phyloP scores from a whole-genome alignment of 371 early-diverging fungal species.

The Circinella minor region DNA sequence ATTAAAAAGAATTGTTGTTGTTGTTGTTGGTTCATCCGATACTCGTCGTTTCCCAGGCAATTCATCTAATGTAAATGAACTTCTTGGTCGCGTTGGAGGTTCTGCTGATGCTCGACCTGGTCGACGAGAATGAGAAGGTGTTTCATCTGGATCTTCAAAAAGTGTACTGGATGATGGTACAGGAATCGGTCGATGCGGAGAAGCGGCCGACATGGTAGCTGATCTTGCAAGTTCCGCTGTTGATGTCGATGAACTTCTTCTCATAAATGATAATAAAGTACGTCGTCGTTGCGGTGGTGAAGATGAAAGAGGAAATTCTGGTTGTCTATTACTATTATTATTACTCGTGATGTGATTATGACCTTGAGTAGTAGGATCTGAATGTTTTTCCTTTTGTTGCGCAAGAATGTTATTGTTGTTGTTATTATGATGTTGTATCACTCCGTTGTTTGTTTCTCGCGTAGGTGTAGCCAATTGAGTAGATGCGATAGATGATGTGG shows the following conservation, averaged over 20 bases:
- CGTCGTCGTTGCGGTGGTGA: constrained; percentile 22
- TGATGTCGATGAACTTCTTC: constrained; percentile 17
- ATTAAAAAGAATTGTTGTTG: background rate
- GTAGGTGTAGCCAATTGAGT: constrained; percentile 3
- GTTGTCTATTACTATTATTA: no score
- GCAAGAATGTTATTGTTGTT: background rate
- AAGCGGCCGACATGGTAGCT: background rate
- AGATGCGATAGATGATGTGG: constrained; percentile 10
- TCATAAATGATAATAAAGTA: constrained; percentile 38
- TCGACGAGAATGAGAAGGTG: constrained; percentile 1
- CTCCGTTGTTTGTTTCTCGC: background rate
- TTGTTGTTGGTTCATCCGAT: constrained; percentile 4
- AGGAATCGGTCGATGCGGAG: constrained; percentile 25
- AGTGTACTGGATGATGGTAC: constrained; percentile 37
- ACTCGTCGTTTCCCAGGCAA: constrained; percentile 9
- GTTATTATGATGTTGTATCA: background rate
- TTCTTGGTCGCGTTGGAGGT: constrained; percentile 11
- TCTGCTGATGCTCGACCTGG: constrained; percentile 5
- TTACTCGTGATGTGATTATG: no score
- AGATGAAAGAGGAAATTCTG: background rate
- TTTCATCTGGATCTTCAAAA: constrained; percentile 50
- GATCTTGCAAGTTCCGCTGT: constrained; percentile 15
- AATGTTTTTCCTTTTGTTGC: background rate
- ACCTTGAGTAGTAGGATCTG: no score
- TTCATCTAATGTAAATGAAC: background rate